Conservation (phyloP, 176 grass and related monocot species). For the Bothriochloa decipiens region DNA sequence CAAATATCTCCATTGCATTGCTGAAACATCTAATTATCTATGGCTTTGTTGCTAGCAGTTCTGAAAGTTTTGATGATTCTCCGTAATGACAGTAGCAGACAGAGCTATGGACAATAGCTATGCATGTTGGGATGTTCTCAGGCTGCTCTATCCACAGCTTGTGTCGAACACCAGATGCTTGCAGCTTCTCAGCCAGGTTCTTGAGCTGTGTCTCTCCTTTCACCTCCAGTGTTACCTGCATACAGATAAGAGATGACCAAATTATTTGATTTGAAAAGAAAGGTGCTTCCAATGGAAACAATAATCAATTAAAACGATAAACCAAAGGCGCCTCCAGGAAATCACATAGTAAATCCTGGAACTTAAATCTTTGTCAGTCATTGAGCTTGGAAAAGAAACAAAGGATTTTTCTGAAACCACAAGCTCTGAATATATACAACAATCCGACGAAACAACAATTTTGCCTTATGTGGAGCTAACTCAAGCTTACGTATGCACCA, state of each 20-base stretch:
- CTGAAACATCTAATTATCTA: neutral
- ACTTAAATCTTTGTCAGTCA: too few species aligned
- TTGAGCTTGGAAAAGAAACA: too few species aligned
- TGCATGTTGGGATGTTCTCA: slow-evolving; percentile 81
- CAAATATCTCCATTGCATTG: neutral
- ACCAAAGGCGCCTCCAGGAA: too few species aligned
- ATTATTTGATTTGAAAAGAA: neutral
- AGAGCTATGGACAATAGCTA: slow-evolving; percentile 38
- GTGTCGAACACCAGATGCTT: slow-evolving; percentile 55
- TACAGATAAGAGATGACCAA: neutral
- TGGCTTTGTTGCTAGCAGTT: neutral
- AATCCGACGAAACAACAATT: neutral
- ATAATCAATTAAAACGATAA: neutral
- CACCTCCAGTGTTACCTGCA: slow-evolving; percentile 84
- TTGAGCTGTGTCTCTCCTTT: slow-evolving; percentile 86
- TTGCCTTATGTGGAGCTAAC: neutral
- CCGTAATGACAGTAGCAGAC: neutral
- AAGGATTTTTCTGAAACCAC: too few species aligned
- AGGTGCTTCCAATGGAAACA: neutral
- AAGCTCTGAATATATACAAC: too few species aligned
- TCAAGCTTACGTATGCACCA: neutral
- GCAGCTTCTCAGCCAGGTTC: slow-evolving; percentile 76
- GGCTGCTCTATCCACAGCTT: slow-evolving; percentile 93
- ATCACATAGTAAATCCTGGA: too few species aligned
- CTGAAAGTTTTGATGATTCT: neutral